These are phyloP conservation scores for Fraxinus albicans DNA, from an alignment of 305 asterid genomes.

Conservation along the genomic window DNA sequence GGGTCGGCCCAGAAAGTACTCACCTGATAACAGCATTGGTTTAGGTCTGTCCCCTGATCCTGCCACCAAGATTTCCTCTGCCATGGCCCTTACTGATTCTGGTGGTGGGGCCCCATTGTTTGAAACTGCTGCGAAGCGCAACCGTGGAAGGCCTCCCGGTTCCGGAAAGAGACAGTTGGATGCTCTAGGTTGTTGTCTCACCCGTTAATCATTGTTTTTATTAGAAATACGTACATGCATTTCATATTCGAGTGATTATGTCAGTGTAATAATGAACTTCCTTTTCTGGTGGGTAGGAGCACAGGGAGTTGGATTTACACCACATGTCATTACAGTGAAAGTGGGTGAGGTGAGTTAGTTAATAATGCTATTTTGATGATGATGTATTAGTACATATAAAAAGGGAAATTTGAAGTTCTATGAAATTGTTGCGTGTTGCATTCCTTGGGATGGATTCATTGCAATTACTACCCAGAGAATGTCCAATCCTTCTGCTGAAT, in stretches of 20 bases:
- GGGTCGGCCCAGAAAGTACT: conserved; percentile 76
- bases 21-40: conserved; percentile 70
- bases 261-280: conserved; percentile 2
- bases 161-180: conserved; percentile 75
- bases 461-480: not conserved
- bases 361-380: not conserved
- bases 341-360: conserved; percentile 63
- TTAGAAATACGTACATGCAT: conserved; percentile 1
- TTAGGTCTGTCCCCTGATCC: conserved; percentile 70
- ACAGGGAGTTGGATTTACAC: conserved; percentile 75
- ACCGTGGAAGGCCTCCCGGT: conserved; percentile 90
- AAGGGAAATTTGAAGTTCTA: not conserved
- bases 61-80: conserved; percentile 44
- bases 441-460: not conserved
- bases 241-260: not conserved
- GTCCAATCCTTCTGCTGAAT: not conserved
- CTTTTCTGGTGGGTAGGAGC: conserved; percentile 44
- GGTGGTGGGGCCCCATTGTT: conserved; percentile 47
- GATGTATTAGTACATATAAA: not conserved
- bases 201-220: not conserved
- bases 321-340: conserved; percentile 67
- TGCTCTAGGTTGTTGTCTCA: conserved; percentile 52
- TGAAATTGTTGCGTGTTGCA: not conserved
- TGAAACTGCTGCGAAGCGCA: conserved; percentile 55
- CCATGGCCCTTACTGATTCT: conserved; percentile 38